A percentile compares a stretch with the other conserved stretches of the same genome.
These are phyloP conservation scores for Kitagawia praeruptora DNA, from an alignment of 129 eudicot genomes.

Conservation along the genomic window DNA sequence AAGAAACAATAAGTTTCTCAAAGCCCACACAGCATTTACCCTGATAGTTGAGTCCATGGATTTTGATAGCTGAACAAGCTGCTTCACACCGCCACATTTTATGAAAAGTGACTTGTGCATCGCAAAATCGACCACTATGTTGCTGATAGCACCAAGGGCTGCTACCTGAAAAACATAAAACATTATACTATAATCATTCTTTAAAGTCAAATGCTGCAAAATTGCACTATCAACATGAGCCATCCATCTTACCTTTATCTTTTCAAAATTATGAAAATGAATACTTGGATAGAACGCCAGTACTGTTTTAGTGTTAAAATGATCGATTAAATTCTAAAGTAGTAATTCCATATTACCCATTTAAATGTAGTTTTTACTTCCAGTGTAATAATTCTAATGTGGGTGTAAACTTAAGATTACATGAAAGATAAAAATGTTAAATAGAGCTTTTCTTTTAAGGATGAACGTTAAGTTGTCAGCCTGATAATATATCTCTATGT, in stretches of 20 bases:
- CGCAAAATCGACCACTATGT: conserved; percentile 67
- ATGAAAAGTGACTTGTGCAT: conserved; percentile 52
- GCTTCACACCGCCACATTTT: conserved; percentile 69
- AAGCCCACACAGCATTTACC: conserved; percentile 77
- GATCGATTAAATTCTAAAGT: background rate
- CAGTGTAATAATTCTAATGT: background rate
- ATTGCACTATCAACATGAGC: background rate
- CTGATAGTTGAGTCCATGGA: conserved; percentile 84
- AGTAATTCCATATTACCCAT: background rate
- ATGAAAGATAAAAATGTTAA: background rate
- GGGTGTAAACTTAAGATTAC: background rate
- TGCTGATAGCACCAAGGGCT: conserved; percentile 74
- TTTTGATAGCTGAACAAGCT: conserved; percentile 83
- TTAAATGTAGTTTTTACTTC: background rate
- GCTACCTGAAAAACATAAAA: conserved; percentile 52
- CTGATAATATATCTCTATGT: background rate
- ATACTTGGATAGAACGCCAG: background rate
- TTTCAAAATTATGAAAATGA: background rate
- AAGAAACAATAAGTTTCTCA: conserved; percentile 80
- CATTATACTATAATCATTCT: background rate
- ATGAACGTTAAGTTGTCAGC: background rate
- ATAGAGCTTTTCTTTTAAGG: background rate
- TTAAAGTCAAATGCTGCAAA: too few species aligned
- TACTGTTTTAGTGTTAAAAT: background rate
- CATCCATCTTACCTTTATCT: background rate